A percentile compares a stretch with the other conserved stretches of the same genome.
Evolutionary conservation across 139 green algal species (phyloP).

Genomic region (Asterochloris sp.): DNA sequence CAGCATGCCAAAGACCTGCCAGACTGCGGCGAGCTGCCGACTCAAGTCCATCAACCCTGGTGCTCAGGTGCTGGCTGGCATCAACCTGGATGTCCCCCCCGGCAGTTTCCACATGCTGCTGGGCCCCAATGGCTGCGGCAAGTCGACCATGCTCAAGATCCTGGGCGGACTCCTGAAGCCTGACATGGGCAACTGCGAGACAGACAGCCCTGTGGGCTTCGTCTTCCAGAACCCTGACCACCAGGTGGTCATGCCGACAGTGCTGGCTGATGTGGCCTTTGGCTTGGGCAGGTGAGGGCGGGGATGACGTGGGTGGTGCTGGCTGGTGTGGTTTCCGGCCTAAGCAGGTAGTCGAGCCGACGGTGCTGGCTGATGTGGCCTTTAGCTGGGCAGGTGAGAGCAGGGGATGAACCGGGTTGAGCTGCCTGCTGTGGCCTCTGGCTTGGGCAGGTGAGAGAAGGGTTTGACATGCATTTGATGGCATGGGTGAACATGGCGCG

Average conservation of each 20-base stretch:
- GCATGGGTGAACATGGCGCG: too few relatives aligned
- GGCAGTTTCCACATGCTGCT: constrained; percentile 92
- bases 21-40: too few relatives aligned
- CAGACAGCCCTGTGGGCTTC: constrained; percentile 71
- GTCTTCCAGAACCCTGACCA: constrained; percentile 99
- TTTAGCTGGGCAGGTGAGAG: background rate
- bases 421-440: too few relatives aligned
- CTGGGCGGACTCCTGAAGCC: constrained; percentile 75
- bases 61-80: constrained; percentile 21
- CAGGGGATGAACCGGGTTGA: background rate
- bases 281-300: constrained; percentile 64
- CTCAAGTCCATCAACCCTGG: background rate
- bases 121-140: constrained; percentile 82
- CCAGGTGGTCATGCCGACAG: constrained; percentile 85
- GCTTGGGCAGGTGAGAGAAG: too few relatives aligned
- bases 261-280: constrained; percentile 94
- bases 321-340: background rate
- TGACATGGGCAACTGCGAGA: constrained; percentile 46
- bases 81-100: constrained; percentile 35
- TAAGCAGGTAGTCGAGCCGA: background rate
- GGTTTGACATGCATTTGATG: too few relatives aligned
- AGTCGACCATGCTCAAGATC: constrained; percentile 80
- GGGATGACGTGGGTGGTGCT: background rate
- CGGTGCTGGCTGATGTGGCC: background rate
- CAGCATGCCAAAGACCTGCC: too few relatives aligned